Evolutionary conservation across 768 basidiomycete genomes (phyloP).

Genomic region (Cystobasidium ongulense): DNA sequence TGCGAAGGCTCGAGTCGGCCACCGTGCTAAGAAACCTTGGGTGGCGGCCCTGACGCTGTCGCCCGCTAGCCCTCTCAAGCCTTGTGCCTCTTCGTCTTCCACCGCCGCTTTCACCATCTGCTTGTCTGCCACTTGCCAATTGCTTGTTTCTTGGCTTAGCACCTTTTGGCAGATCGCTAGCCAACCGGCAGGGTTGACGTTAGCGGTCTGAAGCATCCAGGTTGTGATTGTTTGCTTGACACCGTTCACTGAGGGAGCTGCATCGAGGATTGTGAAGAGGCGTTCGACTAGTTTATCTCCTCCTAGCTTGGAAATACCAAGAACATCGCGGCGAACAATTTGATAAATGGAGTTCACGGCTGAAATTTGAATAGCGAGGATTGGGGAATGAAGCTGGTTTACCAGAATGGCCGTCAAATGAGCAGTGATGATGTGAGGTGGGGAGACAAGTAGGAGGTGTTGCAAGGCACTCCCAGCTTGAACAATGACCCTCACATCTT

Average conservation of each 20-base stretch:
- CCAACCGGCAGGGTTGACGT: conserved; percentile 91
- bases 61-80: conserved; percentile 56
- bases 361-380: conserved; percentile 79
- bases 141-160: conserved; percentile 72
- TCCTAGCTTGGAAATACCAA: conserved; percentile 82
- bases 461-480: conserved; percentile 95
- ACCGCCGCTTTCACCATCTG: conserved; percentile 47
- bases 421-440: conserved; percentile 71
- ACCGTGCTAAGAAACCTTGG: conserved; percentile 52
- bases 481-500: conserved; percentile 77
- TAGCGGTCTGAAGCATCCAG: conserved; percentile 90
- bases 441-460: conserved; percentile 92
- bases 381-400: conserved; percentile 65
- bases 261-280: conserved; percentile 88
- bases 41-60: conserved; percentile 35
- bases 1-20: conserved; percentile 94
- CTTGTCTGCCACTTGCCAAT: conserved; percentile 54
- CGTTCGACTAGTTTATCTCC: conserved; percentile 91
- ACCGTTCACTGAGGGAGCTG: conserved; percentile 85
- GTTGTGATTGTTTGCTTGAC: conserved; percentile 84
- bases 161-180: conserved; percentile 95
- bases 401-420: conserved; percentile 70
- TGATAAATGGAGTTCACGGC: conserved; percentile 95
- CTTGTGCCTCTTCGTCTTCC: conserved; percentile 89
- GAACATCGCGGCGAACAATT: conserved; percentile 87